Conservation (phyloP, 352 stramenopile species). For the Thraustochytrium sp. region DNA sequence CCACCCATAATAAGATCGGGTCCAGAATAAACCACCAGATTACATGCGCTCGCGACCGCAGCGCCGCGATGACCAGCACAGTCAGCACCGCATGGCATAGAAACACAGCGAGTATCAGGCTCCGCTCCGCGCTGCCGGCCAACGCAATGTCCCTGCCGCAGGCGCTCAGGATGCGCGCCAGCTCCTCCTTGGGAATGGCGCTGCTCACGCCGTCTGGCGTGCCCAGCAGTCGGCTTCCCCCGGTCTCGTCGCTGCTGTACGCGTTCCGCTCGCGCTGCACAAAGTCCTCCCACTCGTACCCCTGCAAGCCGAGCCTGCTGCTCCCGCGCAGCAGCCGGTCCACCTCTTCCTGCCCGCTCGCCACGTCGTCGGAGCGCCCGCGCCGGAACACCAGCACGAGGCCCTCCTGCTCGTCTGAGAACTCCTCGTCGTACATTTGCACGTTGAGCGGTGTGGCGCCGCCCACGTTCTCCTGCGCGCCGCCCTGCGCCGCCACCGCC, state of each 20-base stretch:
- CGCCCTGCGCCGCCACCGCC: no score
- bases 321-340: background rate
- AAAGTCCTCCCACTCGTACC: background rate
- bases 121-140: background rate
- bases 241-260: background rate
- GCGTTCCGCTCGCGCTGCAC: no score
- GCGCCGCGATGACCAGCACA: background rate
- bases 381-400: background rate
- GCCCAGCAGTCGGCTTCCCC: background rate
- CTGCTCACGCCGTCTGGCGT: background rate
- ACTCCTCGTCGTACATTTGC: no score
- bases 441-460: no score
- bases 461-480: no score
- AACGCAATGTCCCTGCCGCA: background rate
- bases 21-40: background rate
- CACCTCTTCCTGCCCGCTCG: background rate
- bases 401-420: background rate
- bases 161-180: background rate
- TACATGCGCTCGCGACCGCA: background rate
- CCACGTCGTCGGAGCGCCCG: background rate
- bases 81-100: background rate
- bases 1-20: background rate
- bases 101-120: background rate
- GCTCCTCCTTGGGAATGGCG: background rate
- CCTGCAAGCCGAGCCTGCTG: background rate